A percentile compares a stretch with the other conserved stretches of the same genome.
Conservation (phyloP, 306 rosid genomes). For the Medicago arabica region DNA sequence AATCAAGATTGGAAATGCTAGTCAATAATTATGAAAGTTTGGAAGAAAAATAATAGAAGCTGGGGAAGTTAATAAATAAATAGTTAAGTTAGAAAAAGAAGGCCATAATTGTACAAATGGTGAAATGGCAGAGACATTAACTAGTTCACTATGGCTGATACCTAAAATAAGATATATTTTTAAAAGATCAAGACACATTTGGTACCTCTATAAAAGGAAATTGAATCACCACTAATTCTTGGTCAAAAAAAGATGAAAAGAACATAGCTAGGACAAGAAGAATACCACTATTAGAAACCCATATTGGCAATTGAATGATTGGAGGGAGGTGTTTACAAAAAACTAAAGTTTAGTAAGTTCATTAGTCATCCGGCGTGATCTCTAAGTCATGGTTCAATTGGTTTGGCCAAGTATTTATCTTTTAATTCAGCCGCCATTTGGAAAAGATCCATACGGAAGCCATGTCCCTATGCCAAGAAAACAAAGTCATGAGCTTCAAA, state of each 20-base stretch:
- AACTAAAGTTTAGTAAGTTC: too few species aligned
- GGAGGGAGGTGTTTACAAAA: too few species aligned
- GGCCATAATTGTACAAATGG: neutral
- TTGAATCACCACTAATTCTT: too few species aligned
- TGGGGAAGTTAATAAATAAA: neutral
- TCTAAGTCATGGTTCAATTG: too few species aligned
- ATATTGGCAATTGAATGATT: neutral
- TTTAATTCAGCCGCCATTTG: constrained; percentile 59
- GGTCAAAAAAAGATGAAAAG: too few species aligned
- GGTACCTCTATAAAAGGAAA: too few species aligned
- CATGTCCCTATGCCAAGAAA: constrained; percentile 64
- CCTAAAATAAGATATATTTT: neutral
- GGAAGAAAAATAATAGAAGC: neutral
- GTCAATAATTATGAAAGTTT: too few species aligned
- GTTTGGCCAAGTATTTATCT: constrained; percentile 25
- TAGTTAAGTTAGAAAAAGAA: too few species aligned
- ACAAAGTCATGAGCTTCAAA: neutral
- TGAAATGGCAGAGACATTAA: neutral
- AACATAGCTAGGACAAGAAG: neutral
- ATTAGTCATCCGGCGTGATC: too few species aligned
- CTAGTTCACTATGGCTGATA: neutral
- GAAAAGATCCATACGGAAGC: constrained; percentile 69
- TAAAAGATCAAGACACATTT: neutral
- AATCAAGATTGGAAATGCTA: neutral
- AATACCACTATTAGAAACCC: neutral